A percentile compares a stretch with the other conserved stretches of the same genome.
phyloP scores from a whole-genome alignment of 2,329 filamentous ascomycete genomes.

The Xylaria sp. region DNA sequence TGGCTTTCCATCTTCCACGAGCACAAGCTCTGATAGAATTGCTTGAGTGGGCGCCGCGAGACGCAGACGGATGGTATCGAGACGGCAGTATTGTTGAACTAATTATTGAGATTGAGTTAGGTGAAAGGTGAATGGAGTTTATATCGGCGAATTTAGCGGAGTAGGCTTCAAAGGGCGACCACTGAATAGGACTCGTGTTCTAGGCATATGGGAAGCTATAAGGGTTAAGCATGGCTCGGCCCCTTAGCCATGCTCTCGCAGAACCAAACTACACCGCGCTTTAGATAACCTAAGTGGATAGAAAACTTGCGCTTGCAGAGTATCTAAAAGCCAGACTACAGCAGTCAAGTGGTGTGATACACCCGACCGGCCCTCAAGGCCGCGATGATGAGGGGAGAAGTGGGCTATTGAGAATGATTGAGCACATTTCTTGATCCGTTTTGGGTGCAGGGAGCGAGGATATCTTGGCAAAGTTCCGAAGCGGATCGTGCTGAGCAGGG shows the following conservation, averaged over 20 bases:
- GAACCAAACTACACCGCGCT: not conserved
- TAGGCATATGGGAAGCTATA: not conserved
- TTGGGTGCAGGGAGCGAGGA: constrained; percentile 30
- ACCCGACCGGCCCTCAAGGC: not conserved
- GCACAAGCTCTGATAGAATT: not conserved
- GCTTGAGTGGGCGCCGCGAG: constrained; percentile 2
- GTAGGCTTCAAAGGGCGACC: not conserved
- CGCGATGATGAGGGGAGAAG: constrained; percentile 13
- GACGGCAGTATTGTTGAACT: not conserved
- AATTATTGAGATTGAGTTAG: not conserved
- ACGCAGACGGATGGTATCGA: not conserved
- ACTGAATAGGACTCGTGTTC: not conserved
- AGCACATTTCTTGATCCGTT: constrained; percentile 45
- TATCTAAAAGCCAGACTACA: not conserved
- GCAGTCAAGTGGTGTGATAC: constrained; percentile 11
- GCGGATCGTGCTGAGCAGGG: not conserved
- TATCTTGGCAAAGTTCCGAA: constrained; percentile 15
- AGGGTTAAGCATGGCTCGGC: not conserved
- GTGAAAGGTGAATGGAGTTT: not conserved
- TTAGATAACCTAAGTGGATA: not conserved
- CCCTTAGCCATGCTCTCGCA: not conserved
- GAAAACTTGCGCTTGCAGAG: constrained; percentile 16
- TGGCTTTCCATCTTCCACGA: constrained; percentile 40
- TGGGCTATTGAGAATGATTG: constrained; percentile 46
- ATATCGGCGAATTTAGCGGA: not conserved